These are phyloP conservation scores for Trypanosoma platydactyli DNA, from an alignment of 208 protist species.

Conservation along the genomic window DNA sequence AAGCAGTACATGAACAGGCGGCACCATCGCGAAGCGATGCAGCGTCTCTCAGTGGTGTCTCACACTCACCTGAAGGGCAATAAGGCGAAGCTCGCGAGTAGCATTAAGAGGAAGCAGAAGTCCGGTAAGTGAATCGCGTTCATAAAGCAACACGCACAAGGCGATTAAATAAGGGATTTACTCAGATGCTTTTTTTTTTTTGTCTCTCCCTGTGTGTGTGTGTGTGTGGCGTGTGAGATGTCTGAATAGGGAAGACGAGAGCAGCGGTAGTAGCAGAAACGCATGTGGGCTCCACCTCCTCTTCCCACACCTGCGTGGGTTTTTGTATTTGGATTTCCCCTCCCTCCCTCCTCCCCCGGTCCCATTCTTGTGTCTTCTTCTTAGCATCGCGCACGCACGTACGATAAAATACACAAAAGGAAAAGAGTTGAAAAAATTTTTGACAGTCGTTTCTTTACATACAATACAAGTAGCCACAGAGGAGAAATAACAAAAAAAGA, in stretches of 20 bases:
- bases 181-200: not conserved
- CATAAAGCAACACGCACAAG: not conserved
- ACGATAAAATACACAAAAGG: too few relatives aligned
- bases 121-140: not conserved
- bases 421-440: too few relatives aligned
- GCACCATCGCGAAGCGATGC: constrained; percentile 71
- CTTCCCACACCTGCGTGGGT: too few relatives aligned
- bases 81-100: constrained; percentile 72
- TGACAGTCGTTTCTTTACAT: too few relatives aligned
- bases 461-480: not conserved
- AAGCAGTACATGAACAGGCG: constrained; percentile 90
- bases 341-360: too few relatives aligned
- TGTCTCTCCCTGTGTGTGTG: not conserved
- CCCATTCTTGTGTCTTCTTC: too few relatives aligned
- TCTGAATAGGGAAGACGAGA: not conserved
- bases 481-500: not conserved
- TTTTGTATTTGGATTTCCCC: too few relatives aligned
- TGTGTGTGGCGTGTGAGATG: not conserved
- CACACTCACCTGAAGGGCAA: constrained; percentile 67
- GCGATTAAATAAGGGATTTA: not conserved
- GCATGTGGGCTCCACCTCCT: too few relatives aligned
- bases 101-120: constrained; percentile 37
- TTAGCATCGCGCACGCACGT: too few relatives aligned
- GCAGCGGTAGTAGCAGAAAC: not conserved
- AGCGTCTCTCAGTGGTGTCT: constrained; percentile 70